Base-by-base conservation (phyloP, 208 protist species). In the Phytomonas serpens region DNA sequence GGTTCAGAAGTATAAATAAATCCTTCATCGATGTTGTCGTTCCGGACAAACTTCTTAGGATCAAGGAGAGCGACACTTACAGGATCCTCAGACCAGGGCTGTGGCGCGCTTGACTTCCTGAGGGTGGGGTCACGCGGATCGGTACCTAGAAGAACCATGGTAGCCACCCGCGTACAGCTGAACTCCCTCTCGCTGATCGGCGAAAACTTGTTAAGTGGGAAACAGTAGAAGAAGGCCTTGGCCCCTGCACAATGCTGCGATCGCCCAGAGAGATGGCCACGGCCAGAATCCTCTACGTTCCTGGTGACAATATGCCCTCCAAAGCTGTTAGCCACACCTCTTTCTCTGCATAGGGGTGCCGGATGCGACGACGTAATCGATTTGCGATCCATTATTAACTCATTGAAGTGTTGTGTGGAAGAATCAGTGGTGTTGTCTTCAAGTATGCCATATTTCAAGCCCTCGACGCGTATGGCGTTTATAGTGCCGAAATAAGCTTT, bases 401-500 rank as follows among this genome's bases (percentile, higher is more conserved):
- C 14, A 19, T 47, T 47, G 4, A 47, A 11, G 6, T 11, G 13
- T 47, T 47, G 40, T 47, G 3, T 10, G 40, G 14, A 11, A 11
- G 40, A 29, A 64, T 75, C 72, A 62, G 67, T 63, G 11, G 74
- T 70, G 13, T 31, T 32, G 0, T 69, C 66, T 2, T 73, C 74
- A 19, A 80, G 31, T 42, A 84, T 72, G 52, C 80, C 80, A 42
- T 75, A 64, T 10, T 52, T 52, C 37, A 80, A 66, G 1, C 74
- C 80, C 10, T 69, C 74, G 23, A 33, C 65, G 57, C 80, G 80
- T 33, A 80, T 29, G 29, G 63, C 72, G 61, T 68, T 67, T n/a
- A 84, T 64, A 31, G 72, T 66, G 30, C 75, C 67, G 10, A 75
- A 66, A 64, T 81, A 84, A 3, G 61, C 33, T 31, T 67, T 75